Evolutionary conservation across 257 asterid species (phyloP).

Genomic region (Fraxinus excelsior): DNA sequence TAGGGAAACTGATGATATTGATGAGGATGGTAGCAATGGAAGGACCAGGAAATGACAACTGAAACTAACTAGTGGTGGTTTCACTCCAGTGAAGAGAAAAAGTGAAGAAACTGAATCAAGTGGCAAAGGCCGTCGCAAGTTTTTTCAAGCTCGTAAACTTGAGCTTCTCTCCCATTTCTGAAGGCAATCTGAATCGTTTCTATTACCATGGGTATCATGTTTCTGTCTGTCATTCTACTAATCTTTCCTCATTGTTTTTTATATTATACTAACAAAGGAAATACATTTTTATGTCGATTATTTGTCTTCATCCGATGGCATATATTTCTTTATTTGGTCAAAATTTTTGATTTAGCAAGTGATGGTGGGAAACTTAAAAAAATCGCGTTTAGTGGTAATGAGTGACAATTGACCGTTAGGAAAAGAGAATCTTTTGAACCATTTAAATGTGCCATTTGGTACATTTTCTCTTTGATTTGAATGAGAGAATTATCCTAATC

Average conservation of each 20-base stretch:
- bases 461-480: not conserved
- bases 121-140: conserved; percentile 82
- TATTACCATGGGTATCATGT: not conserved
- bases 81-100: conserved; percentile 56
- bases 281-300: not conserved
- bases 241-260: not conserved
- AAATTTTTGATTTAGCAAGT: not conserved
- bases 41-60: conserved; percentile 58
- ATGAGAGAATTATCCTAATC: not conserved
- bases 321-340: not conserved
- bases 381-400: not conserved
- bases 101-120: conserved; percentile 84
- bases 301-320: not conserved
- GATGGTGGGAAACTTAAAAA: not conserved
- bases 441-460: not conserved
- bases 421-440: not conserved
- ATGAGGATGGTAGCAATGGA: conserved; percentile 51
- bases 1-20: conserved; percentile 78
- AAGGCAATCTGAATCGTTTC: conserved; percentile 15
- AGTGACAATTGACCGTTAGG: not conserved
- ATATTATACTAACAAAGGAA: not conserved
- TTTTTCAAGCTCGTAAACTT: conserved; percentile 93
- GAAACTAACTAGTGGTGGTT: conserved; percentile 68
- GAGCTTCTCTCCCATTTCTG: conserved; percentile 70
- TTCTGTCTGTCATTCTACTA: not conserved